Conservation (phyloP, 2,329 filamentous ascomycete species). For the Fusarium siculi region DNA sequence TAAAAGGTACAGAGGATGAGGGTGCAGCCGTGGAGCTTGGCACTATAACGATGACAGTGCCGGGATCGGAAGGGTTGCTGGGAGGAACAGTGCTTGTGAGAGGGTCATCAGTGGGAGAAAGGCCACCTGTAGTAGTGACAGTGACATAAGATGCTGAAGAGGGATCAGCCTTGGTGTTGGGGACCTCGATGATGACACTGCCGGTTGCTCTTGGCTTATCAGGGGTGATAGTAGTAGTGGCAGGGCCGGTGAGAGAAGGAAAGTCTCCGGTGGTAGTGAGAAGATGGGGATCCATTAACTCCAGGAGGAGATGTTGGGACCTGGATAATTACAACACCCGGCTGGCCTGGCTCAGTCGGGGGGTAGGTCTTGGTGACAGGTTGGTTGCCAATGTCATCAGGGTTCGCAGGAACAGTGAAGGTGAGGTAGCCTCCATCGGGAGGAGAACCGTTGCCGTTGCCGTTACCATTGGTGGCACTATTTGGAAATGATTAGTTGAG, state of each 20-base stretch:
- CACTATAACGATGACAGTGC: neutral
- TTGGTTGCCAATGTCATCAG: neutral
- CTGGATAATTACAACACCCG: neutral
- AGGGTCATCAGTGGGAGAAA: neutral
- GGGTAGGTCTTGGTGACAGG: neutral
- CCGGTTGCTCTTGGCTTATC: neutral
- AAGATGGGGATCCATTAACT: neutral
- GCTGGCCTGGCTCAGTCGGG: neutral
- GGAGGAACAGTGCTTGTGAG: neutral
- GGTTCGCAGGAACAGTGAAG: neutral
- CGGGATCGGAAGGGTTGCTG: neutral
- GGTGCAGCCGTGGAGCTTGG: neutral
- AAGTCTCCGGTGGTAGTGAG: neutral
- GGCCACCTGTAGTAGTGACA: neutral
- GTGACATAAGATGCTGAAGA: neutral
- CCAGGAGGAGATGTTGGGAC: neutral
- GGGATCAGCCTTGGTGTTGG: fast-evolving
- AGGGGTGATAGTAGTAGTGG: neutral
- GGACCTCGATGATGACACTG: neutral
- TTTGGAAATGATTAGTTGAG: neutral
- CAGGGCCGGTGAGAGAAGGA: neutral
- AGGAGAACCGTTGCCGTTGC: neutral
- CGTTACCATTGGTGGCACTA: neutral
- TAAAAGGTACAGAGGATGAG: neutral
- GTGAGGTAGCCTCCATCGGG: neutral